Evolutionary conservation across 1,284 basidiomycete genomes (phyloP).

Genomic region (Stereum hirsutum): DNA sequence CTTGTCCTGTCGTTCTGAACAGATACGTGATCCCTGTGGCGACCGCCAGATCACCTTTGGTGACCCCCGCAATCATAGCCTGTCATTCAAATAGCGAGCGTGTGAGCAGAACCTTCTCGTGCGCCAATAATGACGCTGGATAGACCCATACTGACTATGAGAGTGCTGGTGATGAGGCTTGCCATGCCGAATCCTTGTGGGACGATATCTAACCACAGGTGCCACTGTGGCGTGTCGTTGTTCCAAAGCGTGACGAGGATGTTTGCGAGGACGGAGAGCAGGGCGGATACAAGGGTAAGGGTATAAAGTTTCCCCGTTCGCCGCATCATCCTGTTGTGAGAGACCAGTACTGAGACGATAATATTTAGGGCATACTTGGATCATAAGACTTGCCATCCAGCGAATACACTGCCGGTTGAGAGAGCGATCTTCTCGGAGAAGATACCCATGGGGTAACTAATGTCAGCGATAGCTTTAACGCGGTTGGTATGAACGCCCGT

Average conservation of each 20-base stretch:
- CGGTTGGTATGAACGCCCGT: conserved; percentile 18
- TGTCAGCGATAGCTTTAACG: conserved; percentile 9
- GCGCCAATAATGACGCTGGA: not conserved
- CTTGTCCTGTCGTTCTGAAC: conserved; percentile 86
- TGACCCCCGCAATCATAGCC: conserved; percentile 81
- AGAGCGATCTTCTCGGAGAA: conserved; percentile 47
- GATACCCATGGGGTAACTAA: conserved; percentile 10
- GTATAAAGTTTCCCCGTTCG: conserved; percentile 74
- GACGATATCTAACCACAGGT: conserved; percentile 71
- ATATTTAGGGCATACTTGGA: conserved; percentile 5
- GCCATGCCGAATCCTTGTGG: conserved; percentile 80
- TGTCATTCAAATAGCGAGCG: conserved; percentile 19
- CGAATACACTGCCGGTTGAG: conserved; percentile 72
- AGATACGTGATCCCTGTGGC: conserved; percentile 87
- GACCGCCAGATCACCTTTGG: conserved; percentile 76
- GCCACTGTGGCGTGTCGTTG: conserved; percentile 47
- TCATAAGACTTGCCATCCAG: conserved; percentile 59
- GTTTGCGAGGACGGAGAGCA: conserved; percentile 45
- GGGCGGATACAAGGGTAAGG: conserved; percentile 54
- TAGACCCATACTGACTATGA: conserved; percentile 48
- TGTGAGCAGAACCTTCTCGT: not conserved
- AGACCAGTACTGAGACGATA: conserved; percentile 4
- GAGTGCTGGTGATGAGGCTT: conserved; percentile 72
- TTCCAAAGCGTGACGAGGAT: conserved; percentile 54
- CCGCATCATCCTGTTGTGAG: conserved; percentile 68